Conservation (phyloP, 345 rosid species). For the Acer yangbiense region DNA sequence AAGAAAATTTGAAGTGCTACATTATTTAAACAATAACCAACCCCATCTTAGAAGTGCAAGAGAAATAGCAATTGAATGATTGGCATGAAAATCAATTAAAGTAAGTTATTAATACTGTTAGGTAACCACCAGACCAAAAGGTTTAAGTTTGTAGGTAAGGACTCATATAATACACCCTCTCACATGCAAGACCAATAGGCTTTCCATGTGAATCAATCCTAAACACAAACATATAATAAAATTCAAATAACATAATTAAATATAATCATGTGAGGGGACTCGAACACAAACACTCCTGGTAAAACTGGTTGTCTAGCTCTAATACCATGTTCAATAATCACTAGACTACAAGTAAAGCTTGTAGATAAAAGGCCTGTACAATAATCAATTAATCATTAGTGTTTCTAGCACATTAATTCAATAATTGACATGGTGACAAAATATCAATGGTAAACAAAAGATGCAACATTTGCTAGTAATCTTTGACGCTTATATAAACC, state of each 20-base stretch:
- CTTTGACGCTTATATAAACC: not conserved
- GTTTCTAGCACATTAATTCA: not conserved
- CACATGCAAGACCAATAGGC: not conserved
- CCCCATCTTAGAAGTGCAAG: not conserved
- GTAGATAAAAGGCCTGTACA: not conserved
- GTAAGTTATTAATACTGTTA: not conserved
- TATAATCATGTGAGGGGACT: not conserved
- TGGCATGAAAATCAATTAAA: not conserved
- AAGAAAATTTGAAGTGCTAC: not conserved
- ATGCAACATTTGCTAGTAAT: not conserved
- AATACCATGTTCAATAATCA: not conserved
- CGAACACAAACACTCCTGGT: not conserved
- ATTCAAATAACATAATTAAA: too few species aligned
- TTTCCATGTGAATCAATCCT: not conserved
- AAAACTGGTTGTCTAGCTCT: not conserved
- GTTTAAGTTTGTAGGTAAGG: not conserved
- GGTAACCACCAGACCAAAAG: not conserved
- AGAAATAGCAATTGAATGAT: constrained; percentile 8
- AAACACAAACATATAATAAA: not conserved
- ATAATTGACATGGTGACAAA: not conserved
- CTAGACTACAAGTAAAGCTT: not conserved
- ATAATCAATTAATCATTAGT: not conserved
- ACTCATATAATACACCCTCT: not conserved
- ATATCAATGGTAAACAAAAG: not conserved
- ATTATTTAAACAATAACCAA: not conserved